Conservation (phyloP, 192 early-diverging fungal species). For the Phlyctochytrium planicorne region DNA sequence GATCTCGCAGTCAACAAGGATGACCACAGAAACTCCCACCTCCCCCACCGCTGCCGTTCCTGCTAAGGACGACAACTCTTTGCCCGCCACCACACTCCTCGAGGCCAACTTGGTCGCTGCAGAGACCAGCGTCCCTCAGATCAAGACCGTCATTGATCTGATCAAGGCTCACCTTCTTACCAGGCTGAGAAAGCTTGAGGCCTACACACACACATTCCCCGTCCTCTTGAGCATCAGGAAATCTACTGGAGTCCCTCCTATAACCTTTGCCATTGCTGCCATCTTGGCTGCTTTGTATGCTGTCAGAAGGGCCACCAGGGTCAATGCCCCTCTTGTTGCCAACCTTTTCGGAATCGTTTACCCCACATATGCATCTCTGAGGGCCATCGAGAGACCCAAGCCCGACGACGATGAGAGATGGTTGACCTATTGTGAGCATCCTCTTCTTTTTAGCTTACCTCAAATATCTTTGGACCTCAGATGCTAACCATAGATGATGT, state of each 20-base stretch:
- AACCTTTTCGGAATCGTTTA: constrained; percentile 44
- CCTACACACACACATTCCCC: constrained; percentile 29
- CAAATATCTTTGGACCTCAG: not conserved
- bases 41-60: too few relatives aligned
- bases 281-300: constrained; percentile 17
- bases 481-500: not conserved
- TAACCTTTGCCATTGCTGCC: constrained; percentile 25
- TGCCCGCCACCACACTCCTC: constrained; percentile 11
- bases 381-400: constrained; percentile 47
- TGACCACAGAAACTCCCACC: too few relatives aligned
- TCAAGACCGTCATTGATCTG: not conserved
- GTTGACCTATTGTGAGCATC: constrained; percentile 54
- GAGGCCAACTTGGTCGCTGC: not conserved
- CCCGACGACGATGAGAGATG: constrained; percentile 50
- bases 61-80: too few relatives aligned
- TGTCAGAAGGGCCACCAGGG: constrained; percentile 30
- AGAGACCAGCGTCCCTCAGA: not conserved
- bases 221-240: constrained; percentile 30
- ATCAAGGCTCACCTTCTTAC: not conserved
- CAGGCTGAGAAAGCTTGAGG: not conserved
- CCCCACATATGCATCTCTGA: constrained; percentile 39
- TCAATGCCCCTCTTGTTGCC: constrained; percentile 36
- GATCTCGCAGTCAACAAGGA: too few relatives aligned
- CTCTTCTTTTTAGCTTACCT: not conserved
- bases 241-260: constrained; percentile 33